Conservation (phyloP, 2,329 filamentous ascomycete genomes). For the Ceratocystis papillata region DNA sequence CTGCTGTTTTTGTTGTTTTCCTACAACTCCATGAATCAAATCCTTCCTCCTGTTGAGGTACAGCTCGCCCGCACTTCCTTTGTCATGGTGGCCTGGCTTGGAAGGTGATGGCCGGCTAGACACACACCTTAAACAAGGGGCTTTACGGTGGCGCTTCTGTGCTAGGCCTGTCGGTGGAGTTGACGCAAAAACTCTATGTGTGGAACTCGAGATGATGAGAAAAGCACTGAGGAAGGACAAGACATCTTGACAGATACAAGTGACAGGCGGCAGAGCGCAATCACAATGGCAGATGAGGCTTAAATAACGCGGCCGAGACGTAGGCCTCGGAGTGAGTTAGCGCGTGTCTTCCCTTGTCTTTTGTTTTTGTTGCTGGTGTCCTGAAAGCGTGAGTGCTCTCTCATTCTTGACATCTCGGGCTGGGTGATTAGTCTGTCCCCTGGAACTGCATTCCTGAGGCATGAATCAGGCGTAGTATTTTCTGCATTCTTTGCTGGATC, state of each 20-base stretch:
- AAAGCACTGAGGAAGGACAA: neutral
- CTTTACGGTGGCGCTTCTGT: neutral
- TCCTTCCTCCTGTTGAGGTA: too few species aligned
- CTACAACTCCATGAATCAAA: too few species aligned
- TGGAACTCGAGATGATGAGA: neutral
- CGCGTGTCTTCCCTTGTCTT: too few species aligned
- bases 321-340: too few species aligned
- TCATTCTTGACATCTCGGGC: neutral
- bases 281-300: conserved; percentile 4
- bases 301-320: neutral
- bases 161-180: neutral
- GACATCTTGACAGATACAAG: neutral
- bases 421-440: neutral
- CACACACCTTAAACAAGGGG: neutral
- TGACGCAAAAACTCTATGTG: neutral
- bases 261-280: neutral
- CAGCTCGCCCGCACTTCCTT: too few species aligned
- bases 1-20: too few species aligned
- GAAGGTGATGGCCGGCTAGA: neutral
- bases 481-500: neutral
- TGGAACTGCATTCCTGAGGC: neutral
- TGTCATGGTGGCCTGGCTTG: too few species aligned
- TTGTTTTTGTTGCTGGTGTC: too few species aligned
- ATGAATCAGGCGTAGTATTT: neutral
- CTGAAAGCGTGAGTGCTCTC: neutral